Evolutionary conservation across 345 rosid genomes (phyloP).

Genomic region (Populus pruinosa): DNA sequence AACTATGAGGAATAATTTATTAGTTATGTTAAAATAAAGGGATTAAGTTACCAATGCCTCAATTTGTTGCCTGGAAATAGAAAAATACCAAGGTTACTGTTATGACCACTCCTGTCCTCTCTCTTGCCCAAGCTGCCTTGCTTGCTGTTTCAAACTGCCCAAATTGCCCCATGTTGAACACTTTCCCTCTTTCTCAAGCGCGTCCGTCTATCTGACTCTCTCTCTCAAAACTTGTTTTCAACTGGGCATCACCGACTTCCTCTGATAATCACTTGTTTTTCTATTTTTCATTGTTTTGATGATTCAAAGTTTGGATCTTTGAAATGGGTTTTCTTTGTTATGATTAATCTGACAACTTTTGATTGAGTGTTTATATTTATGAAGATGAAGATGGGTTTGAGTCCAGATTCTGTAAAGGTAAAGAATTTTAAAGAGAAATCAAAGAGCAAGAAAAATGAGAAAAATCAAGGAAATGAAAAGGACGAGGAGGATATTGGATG

Average conservation of each 20-base stretch:
- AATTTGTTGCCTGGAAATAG: slow-evolving; percentile 39
- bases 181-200: slow-evolving; percentile 26
- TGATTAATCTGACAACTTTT: slow-evolving; percentile 15
- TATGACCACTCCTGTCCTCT: slow-evolving; percentile 24
- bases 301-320: slow-evolving; percentile 12
- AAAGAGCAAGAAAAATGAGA: slow-evolving; percentile 21
- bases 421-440: slow-evolving; percentile 18
- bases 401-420: slow-evolving; percentile 20
- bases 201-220: slow-evolving; percentile 11
- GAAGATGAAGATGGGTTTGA: slow-evolving; percentile 20
- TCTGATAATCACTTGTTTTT: background rate
- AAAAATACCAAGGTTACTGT: slow-evolving; percentile 43
- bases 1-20: too few relatives aligned
- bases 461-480: slow-evolving; percentile 12
- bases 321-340: slow-evolving; percentile 6
- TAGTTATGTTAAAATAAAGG: too few relatives aligned
- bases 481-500: slow-evolving; percentile 15
- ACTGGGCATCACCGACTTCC: slow-evolving; percentile 19
- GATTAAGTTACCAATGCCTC: background rate
- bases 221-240: slow-evolving; percentile 26
- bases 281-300: background rate
- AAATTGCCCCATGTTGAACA: slow-evolving; percentile 42
- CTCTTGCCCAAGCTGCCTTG: slow-evolving; percentile 53
- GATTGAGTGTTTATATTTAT: background rate
- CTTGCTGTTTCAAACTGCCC: slow-evolving; percentile 52